Percentiles rank a stretch among this genome's conserved stretches.
These are phyloP conservation scores for Rhodotorula graminis DNA, from an alignment of 768 basidiomycete species.

Conservation along the genomic window DNA sequence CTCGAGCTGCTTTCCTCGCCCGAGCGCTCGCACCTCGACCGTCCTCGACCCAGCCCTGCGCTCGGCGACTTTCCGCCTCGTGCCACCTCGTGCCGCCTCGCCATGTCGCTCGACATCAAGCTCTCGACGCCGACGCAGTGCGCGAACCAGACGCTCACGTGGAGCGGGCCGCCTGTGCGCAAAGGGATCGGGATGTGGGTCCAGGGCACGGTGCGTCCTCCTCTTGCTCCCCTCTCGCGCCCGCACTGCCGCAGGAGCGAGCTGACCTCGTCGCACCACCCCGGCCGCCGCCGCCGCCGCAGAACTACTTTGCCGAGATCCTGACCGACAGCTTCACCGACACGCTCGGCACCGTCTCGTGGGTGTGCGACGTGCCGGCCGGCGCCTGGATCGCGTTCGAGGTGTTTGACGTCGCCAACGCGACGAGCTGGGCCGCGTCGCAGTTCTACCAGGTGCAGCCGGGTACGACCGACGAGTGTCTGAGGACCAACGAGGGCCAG, in stretches of 20 bases:
- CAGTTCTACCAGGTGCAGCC: conserved; percentile 2
- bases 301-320: conserved; percentile 11
- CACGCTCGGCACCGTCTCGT: not conserved
- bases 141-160: not conserved
- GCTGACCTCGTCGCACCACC: no score
- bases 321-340: not conserved
- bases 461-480: conserved; percentile 8
- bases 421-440: not conserved
- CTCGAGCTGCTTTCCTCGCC: not conserved
- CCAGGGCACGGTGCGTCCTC: not conserved
- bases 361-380: conserved; percentile 13
- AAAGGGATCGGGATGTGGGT: not conserved
- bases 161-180: not conserved
- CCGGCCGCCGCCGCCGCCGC: no score
- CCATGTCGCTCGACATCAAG: not conserved
- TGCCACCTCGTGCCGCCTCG: no score
- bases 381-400: conserved; percentile 12
- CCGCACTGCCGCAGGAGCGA: no score
- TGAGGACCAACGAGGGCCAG: conserved; percentile 6
- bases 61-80: no score
- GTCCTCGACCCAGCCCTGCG: not conserved
- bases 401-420: not conserved
- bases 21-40: not conserved
- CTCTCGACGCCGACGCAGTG: conserved; percentile 1
- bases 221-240: no score